Evolutionary conservation across 1,284 basidiomycete genomes (phyloP), one percentile per base, ranked within the genome.

Genomic region (Ustilago loliicola): DNA sequence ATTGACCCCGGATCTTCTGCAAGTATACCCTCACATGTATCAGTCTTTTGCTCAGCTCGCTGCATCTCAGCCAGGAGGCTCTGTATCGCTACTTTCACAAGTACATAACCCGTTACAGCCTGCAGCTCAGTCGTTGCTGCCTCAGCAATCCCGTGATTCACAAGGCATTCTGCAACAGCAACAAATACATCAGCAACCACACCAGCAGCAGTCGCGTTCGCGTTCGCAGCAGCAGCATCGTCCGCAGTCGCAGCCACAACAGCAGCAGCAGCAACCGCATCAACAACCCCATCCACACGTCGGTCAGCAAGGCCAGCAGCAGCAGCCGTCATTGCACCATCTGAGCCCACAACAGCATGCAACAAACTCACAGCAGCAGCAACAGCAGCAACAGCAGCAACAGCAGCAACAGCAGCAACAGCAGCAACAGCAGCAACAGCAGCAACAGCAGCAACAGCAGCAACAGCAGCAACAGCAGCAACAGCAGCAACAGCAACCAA

Each of bases 71-170:
- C 54, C 64, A 0, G 54, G 54, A 30, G 38, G 34, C 4, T 57
- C 64, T 5, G 51, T 68, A 51, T 61, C 73, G 15, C 27, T 66
- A 9, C 61, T 71, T 2, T 40, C 73, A 11, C 73, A 76, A 21
- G 64, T 76, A 10, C 73, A 70, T 30, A 53, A 45, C 25, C 68
- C 71, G 29, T 57, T 76, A 25, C 72, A 66, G 57, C 58, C 71
- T 9, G 47, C 21, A 32, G 32, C 47, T 30, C 62, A 66, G 23
- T 19, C 25, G 6, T 38, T 69, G 21, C 59, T 66, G 2, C 23
- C 34, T 5, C 72, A 66, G 50, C 66, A 66, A 38, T 13, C 53
- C 15, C 66, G 50, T 23, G 53, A 40, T 13, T n/a, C 66, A 21
- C 57, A 66, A 19, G 48, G 52, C 15, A 42, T 61, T 3, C 38